Conservation (phyloP, 768 basidiomycete genomes). For the Mycena floridula region DNA sequence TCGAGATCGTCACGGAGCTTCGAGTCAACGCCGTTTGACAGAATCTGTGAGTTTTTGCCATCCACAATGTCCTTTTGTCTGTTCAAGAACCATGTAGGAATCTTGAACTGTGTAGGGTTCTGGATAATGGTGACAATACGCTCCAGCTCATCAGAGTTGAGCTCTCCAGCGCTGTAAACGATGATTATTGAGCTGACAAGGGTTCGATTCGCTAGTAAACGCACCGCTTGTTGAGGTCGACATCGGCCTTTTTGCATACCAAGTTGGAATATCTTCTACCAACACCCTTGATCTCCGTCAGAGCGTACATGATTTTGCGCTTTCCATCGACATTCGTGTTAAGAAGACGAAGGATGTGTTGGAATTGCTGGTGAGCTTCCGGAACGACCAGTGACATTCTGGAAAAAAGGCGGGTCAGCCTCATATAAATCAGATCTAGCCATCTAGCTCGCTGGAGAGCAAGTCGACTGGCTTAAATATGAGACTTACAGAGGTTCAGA, state of each 20-base stretch:
- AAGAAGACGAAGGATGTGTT: conserved; percentile 98
- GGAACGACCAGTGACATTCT: conserved; percentile 98
- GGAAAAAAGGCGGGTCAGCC: no score
- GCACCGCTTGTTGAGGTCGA: conserved; percentile 97
- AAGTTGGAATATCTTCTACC: conserved; percentile 98
- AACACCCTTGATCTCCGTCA: conserved; percentile 99
- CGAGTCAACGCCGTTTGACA: conserved; percentile 96
- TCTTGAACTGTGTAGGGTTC: conserved; percentile 99
- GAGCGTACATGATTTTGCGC: conserved; percentile 98
- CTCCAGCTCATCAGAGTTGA: conserved; percentile 99
- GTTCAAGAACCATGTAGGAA: conserved; percentile 99
- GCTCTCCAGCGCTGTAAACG: conserved; percentile 83
- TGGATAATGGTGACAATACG: conserved; percentile 99
- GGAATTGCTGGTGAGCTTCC: conserved; percentile 93
- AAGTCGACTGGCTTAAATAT: no score
- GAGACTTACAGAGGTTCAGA: no score
- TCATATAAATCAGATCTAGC: no score
- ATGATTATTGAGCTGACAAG: neutral
- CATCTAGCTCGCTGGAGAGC: no score
- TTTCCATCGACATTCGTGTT: conserved; percentile 99
- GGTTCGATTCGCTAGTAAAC: conserved; percentile 18
- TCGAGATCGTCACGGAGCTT: conserved; percentile 98
- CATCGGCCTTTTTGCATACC: conserved; percentile 99
- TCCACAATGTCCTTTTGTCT: conserved; percentile 98
- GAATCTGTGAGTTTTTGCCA: conserved; percentile 92